Evolutionary conservation across 169 alveolate species (phyloP).

Genomic region (Eimeria maxima): DNA sequence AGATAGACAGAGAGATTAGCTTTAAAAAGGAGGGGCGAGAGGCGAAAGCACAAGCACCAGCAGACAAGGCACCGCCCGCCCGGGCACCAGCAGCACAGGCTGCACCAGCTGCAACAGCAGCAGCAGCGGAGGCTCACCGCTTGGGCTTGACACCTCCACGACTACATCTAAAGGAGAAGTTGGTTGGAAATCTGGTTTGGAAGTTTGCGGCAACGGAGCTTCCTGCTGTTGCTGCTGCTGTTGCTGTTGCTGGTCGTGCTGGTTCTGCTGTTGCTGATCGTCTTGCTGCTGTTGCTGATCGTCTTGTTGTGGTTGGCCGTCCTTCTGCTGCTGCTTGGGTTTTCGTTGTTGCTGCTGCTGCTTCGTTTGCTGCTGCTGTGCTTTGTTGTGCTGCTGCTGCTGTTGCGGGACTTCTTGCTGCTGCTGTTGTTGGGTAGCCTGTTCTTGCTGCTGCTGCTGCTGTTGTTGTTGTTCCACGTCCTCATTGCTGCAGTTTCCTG

Average conservation of each 20-base stretch:
- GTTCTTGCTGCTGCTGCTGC: neutral
- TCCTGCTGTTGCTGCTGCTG: slow-evolving; percentile 39
- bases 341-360: neutral
- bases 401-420: neutral
- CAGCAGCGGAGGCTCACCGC: neutral
- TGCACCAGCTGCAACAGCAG: neutral
- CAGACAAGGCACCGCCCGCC: too few relatives aligned
- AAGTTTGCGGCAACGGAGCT: neutral
- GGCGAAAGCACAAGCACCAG: too few relatives aligned
- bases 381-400: slow-evolving; percentile 21
- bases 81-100: too few relatives aligned
- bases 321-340: neutral
- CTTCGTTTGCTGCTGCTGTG: neutral
- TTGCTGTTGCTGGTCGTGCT: neutral
- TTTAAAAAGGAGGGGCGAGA: too few relatives aligned
- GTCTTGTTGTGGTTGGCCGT: too few relatives aligned
- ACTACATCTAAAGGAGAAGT: neutral
- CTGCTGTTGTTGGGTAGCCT: neutral
- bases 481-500: too few relatives aligned
- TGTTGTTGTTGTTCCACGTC: too few relatives aligned
- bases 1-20: too few relatives aligned
- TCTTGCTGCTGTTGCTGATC: too few relatives aligned
- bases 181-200: neutral
- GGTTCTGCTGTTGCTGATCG: too few relatives aligned
- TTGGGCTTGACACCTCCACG: neutral